Evolutionary conservation across 2,329 filamentous ascomycete species (phyloP).

Genomic region (Elsinoe necatrix): DNA sequence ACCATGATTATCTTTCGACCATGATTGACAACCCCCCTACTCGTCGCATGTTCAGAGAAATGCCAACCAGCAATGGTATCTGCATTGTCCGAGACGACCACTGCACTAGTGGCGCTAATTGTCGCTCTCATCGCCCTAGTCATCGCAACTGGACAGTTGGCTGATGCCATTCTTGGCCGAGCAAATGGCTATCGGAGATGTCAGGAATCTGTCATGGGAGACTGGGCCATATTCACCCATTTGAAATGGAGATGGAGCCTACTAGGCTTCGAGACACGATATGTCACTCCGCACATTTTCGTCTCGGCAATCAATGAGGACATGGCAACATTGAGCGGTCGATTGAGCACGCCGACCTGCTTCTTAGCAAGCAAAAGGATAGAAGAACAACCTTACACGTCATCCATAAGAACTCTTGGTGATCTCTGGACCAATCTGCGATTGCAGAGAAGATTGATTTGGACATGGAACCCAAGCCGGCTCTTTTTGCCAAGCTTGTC

Average conservation of each 20-base stretch:
- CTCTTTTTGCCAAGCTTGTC: background rate
- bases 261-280: background rate
- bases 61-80: background rate
- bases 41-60: background rate
- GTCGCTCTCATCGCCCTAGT: background rate
- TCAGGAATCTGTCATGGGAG: background rate
- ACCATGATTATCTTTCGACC: no score
- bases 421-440: background rate
- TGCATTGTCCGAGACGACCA: background rate
- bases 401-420: background rate
- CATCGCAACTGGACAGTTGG: background rate
- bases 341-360: background rate
- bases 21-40: no score
- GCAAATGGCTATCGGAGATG: background rate
- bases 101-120: background rate
- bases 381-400: background rate
- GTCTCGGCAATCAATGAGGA: background rate
- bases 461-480: background rate
- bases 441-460: background rate
- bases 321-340: background rate
- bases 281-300: background rate
- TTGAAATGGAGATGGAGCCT: background rate
- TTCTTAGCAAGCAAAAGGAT: background rate
- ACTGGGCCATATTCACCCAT: background rate
- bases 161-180: background rate